Evolutionary conservation across 805 yeast genomes (phyloP), one percentile per base, ranked within the genome.

Genomic region (Pichia manshurica): DNA sequence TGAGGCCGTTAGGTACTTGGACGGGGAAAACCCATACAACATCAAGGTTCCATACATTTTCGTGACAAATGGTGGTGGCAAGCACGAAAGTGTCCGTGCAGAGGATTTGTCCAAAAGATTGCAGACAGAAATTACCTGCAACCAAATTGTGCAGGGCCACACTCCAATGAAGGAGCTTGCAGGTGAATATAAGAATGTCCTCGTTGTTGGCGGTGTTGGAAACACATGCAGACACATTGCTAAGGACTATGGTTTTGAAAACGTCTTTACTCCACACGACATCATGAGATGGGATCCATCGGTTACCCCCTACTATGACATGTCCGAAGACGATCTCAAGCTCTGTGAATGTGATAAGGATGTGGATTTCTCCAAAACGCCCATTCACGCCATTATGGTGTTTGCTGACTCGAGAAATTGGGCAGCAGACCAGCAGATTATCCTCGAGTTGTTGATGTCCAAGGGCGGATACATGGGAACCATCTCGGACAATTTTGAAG

Each of bases 21-120:
- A 86, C 56, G 95, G 95, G 49, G 79, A 79, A 35, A 88, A 88
- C 68, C 73, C 78, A 59, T 81, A 85, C 69, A 78, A 83, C 57
- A 82, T 88, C 57, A 79, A 75, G 53, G 89, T 85, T 16, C 96
- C 96, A 7, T 86, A 84, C 61, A 82, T 85, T 49, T 82, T 84
- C 61, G 89, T 88, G 53, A 88, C 96, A 50, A 88, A 88, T 64
- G 96, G 96, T 56, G 96, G 96, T 56, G 96, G 96, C 44, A 79
- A 84, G 59, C 83, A 87, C 8, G 96, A 88, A 64, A 62, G 69
- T 47, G 81, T 77, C 9, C 73, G 96, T 56, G 84, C 91, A 42
- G 75, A 74, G 47, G 93, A 87, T 55, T 72, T 88, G 59, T 71
- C 82, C 38, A 71, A 74, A 48, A 69, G 87, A 54, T 72, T 88